phyloP scores from a whole-genome alignment of 371 early-diverging fungal species.

The Mortierella sp. region DNA sequence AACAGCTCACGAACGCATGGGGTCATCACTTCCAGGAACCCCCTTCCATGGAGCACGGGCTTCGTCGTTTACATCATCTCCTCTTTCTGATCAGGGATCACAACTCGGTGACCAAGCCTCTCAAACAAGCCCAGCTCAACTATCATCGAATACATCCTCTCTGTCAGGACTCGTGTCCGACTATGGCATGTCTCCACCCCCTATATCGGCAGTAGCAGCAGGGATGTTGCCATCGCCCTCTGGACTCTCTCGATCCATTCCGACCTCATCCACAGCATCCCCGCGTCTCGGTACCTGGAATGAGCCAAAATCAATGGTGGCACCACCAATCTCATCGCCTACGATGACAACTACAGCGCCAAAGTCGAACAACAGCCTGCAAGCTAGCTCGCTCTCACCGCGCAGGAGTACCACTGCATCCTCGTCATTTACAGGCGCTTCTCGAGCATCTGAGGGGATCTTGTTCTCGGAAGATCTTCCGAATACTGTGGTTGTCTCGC shows the following conservation, averaged over 20 bases:
- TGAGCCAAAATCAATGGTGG: conserved; percentile 37
- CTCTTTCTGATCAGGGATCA: neutral
- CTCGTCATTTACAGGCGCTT: neutral
- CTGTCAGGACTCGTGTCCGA: neutral
- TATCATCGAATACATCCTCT: neutral
- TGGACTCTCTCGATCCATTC: neutral
- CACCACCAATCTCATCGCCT: conserved; percentile 35
- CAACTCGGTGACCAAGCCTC: neutral
- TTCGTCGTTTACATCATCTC: neutral
- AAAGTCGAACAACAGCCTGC: conserved; percentile 32
- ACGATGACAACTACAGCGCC: conserved; percentile 37
- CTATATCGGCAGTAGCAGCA: conserved; percentile 33
- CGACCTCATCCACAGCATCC: neutral
- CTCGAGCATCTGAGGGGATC: neutral
- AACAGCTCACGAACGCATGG: conserved; percentile 15
- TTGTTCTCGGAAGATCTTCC: conserved; percentile 42
- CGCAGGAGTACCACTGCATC: neutral
- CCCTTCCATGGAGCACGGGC: neutral
- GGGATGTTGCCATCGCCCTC: conserved; percentile 24
- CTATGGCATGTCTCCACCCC: conserved; percentile 5
- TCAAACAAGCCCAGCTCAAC: neutral
- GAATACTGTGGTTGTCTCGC: conserved; percentile 31
- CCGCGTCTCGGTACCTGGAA: conserved; percentile 38
- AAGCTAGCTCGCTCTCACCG: conserved; percentile 22
- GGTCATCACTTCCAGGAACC: conserved; percentile 1